Percentiles rank a stretch among this genome's conserved stretches.
Conservation (phyloP, 345 rosid genomes). For the Kernera saxatilis region DNA sequence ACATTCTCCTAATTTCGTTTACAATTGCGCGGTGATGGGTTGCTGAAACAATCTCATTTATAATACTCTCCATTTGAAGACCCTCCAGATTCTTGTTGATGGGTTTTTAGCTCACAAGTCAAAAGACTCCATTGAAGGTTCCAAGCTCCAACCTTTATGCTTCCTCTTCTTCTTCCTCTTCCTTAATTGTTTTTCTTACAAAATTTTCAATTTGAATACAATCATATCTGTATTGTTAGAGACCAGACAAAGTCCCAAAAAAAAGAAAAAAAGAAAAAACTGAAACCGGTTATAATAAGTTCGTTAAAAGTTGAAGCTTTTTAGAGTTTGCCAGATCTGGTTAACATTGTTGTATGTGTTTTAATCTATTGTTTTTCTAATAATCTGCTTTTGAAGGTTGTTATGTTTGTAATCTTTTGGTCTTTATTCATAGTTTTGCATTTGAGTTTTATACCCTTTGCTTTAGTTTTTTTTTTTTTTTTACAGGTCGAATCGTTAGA, state of each 20-base stretch:
- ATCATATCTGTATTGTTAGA: constrained; percentile 29
- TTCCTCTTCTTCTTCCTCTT: constrained; percentile 14
- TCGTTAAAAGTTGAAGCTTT: constrained; percentile 22
- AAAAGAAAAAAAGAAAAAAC: not conserved
- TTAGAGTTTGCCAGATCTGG: constrained; percentile 23
- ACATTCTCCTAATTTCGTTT: constrained; percentile 77
- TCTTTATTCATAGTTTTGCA: constrained; percentile 12
- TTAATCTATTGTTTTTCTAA: constrained; percentile 5
- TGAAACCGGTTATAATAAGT: constrained; percentile 29
- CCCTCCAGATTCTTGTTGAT: constrained; percentile 24
- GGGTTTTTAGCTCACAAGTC: constrained; percentile 19
- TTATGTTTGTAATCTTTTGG: constrained; percentile 8
- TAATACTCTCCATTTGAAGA: constrained; percentile 16
- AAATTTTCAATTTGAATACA: constrained; percentile 19
- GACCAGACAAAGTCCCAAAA: constrained; percentile 8
- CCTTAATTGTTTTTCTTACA: constrained; percentile 19
- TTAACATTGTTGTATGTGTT: constrained; percentile 31
- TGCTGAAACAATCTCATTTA: constrained; percentile 43
- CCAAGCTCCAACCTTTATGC: constrained; percentile 20
- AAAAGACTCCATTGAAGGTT: constrained; percentile 23
- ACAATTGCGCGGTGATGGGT: constrained; percentile 97
- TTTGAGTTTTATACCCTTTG: not conserved
- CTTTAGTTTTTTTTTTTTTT: not conserved
- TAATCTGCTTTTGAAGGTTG: constrained; percentile 10
- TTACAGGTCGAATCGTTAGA: constrained; percentile 11